Evolutionary conservation across 2,329 filamentous ascomycete genomes (phyloP).

Genomic region (Neoarthrinium moseri): DNA sequence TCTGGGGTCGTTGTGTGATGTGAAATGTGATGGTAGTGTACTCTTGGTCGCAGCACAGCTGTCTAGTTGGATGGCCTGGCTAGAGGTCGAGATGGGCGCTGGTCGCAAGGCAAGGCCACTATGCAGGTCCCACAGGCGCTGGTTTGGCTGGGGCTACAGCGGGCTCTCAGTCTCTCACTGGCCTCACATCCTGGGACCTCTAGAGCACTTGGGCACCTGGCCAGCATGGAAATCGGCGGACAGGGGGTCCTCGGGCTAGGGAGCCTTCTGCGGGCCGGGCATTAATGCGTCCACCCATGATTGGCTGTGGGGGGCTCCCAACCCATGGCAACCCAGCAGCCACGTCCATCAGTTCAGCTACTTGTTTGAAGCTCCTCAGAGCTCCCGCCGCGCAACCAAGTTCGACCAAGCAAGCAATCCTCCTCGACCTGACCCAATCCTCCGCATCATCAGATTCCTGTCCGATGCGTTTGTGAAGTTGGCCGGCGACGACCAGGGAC

Average conservation of each 20-base stretch:
- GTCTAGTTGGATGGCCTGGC: neutral
- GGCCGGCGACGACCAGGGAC: too few species aligned
- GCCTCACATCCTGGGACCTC: neutral
- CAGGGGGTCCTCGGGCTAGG: too few species aligned
- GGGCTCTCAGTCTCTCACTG: neutral
- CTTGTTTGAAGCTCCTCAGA: neutral
- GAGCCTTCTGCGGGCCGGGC: too few species aligned
- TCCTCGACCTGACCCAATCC: neutral
- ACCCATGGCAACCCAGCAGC: too few species aligned
- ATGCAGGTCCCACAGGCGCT: neutral
- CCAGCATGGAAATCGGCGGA: too few species aligned
- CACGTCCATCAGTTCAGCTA: neutral
- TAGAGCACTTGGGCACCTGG: neutral
- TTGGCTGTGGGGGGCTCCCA: too few species aligned
- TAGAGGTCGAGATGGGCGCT: neutral
- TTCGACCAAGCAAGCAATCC: neutral
- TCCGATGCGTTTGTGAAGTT: too few species aligned
- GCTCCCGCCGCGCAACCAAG: neutral
- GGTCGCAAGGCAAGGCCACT: constrained; percentile 4
- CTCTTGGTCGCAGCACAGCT: neutral
- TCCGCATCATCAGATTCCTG: neutral
- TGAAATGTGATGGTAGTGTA: neutral
- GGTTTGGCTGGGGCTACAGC: neutral
- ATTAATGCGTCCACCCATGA: too few species aligned
- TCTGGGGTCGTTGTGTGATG: neutral